Percentiles rank a stretch among this genome's conserved stretches.
phyloP scores from a whole-genome alignment of 1,139 yeast species.

The Geotrichum siamense region DNA sequence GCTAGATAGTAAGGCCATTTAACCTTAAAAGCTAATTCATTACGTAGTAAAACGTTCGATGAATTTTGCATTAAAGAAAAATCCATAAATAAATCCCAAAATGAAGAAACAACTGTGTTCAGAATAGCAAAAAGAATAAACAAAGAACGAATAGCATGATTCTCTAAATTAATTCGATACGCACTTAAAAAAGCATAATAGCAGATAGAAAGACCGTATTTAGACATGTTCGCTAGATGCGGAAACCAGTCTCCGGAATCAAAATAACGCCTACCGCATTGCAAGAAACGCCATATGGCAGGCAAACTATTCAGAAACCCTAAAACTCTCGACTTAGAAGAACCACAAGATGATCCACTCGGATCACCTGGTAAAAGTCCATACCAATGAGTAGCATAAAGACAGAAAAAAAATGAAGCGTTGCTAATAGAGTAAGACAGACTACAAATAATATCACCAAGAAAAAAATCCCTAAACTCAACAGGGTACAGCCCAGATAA shows the following conservation, averaged over 20 bases:
- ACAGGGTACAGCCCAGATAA: conserved; percentile 88
- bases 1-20: conserved; percentile 66
- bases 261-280: conserved; percentile 82
- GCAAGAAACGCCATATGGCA: conserved; percentile 82
- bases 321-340: conserved; percentile 62
- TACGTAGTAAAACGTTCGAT: conserved; percentile 54
- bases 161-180: conserved; percentile 55
- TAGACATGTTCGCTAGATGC: conserved; percentile 83
- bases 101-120: conserved; percentile 60
- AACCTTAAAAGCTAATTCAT: conserved; percentile 55
- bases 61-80: conserved; percentile 82
- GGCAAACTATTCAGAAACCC: conserved; percentile 85
- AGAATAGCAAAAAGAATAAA: conserved; percentile 68
- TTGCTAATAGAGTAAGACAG: conserved; percentile 84
- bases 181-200: conserved; percentile 73
- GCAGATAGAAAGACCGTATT: conserved; percentile 58
- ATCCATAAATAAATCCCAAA: conserved; percentile 94
- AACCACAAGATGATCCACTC: conserved; percentile 58
- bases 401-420: conserved; percentile 75
- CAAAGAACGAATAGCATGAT: conserved; percentile 42
- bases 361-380: conserved; percentile 36
- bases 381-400: conserved; percentile 64
- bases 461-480: conserved; percentile 86
- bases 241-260: conserved; percentile 97
- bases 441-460: conserved; percentile 87